Percentiles rank a stretch among this genome's conserved stretches.
phyloP scores from a whole-genome alignment of 2,329 filamentous ascomycete genomes.

The Fusarium incarnatum region DNA sequence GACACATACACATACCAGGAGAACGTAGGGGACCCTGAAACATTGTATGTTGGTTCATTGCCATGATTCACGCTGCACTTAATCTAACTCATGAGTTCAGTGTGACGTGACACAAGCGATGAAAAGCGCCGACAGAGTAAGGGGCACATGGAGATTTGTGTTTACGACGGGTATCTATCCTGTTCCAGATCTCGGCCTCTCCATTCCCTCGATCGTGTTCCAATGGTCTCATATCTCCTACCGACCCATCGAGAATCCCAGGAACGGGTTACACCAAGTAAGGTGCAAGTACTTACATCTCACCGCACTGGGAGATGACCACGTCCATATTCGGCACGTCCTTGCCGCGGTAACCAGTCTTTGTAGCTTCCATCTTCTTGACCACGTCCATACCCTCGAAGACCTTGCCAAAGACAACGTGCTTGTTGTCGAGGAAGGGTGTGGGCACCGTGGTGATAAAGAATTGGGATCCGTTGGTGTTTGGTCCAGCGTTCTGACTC shows the following conservation, averaged over 20 bases:
- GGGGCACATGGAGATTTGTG: constrained; percentile 18
- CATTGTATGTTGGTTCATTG: background rate
- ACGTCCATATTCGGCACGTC: constrained; percentile 90
- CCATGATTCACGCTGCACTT: background rate
- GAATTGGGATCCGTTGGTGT: constrained; percentile 96
- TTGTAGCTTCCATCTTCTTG: constrained; percentile 89
- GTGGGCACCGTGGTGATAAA: constrained; percentile 94
- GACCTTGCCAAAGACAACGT: constrained; percentile 95
- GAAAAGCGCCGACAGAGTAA: constrained; percentile 36
- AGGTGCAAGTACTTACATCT: constrained; percentile 73
- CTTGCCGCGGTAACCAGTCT: constrained; percentile 77
- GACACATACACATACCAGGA: background rate
- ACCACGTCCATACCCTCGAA: constrained; percentile 91
- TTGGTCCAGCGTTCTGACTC: constrained; percentile 83
- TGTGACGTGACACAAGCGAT: constrained; percentile 26
- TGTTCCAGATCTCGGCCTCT: constrained; percentile 23
- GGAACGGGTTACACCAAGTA: background rate
- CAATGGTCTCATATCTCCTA: background rate
- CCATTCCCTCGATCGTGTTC: constrained; percentile 9
- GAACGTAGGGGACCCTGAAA: background rate
- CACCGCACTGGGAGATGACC: constrained; percentile 85
- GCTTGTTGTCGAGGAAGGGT: constrained; percentile 90
- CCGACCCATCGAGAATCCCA: background rate
- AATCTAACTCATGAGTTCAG: constrained; percentile 8
- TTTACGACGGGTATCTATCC: constrained; percentile 38